A percentile compares a stretch with the other conserved stretches of the same genome.
Conservation (phyloP, 2,329 filamentous ascomycete species). For the Coniochaeta sp. region DNA sequence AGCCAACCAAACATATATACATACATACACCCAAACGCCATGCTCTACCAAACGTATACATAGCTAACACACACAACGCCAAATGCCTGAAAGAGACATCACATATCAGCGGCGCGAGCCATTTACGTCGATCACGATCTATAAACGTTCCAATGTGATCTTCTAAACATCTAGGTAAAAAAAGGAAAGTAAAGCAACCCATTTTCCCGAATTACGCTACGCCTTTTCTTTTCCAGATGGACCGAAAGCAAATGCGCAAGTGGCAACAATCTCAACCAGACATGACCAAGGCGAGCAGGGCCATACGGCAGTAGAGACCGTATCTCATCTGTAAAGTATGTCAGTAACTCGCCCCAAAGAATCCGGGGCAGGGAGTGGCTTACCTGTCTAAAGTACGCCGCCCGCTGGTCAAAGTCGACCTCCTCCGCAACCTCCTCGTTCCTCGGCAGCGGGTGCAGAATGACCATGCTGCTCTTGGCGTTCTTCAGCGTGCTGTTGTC, state of each 20-base stretch:
- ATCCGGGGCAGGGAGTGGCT: conserved; percentile 27
- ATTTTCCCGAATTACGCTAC: neutral
- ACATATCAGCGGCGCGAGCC: conserved; percentile 1
- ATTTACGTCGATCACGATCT: conserved; percentile 4
- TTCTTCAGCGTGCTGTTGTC: conserved; percentile 86
- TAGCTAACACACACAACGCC: neutral
- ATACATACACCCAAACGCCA: neutral
- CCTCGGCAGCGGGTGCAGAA: conserved; percentile 90
- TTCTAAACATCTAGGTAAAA: conserved; percentile 1
- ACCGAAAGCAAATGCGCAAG: too few relatives aligned
- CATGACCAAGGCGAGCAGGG: conserved; percentile 89
- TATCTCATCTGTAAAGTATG: conserved; percentile 77
- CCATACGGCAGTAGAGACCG: conserved; percentile 97
- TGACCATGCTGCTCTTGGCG: conserved; percentile 87
- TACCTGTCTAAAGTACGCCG: conserved; percentile 98
- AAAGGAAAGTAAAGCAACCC: conserved; percentile 2
- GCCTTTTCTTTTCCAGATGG: too few relatives aligned
- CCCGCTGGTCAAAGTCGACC: conserved; percentile 94
- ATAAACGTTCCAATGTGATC: neutral
- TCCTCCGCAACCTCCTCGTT: conserved; percentile 93
- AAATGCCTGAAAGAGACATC: conserved; percentile 2
- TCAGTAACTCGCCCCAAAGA: conserved; percentile 37
- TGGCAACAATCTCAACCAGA: conserved; percentile 24
- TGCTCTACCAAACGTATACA: neutral
- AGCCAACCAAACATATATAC: neutral